Evolutionary conservation across 73 alveolate species (phyloP).

Genomic region (Tetrahymena thermophila): DNA sequence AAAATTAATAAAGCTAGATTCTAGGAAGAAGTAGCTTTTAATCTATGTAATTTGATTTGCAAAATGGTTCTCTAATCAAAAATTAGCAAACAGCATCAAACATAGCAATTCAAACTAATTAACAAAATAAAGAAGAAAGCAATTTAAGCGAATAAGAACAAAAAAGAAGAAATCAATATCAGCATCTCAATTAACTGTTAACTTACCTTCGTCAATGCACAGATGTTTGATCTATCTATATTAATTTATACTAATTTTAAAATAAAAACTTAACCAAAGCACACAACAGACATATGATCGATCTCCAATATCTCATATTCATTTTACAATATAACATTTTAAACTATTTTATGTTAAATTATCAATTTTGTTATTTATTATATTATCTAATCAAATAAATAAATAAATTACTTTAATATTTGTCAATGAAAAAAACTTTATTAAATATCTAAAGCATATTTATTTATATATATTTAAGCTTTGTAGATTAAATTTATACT

Average conservation of each 20-base stretch:
- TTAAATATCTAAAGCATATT: too few relatives aligned
- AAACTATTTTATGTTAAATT: neutral
- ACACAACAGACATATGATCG: too few relatives aligned
- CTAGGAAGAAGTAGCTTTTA: neutral
- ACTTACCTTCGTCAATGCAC: neutral
- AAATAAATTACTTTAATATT: too few relatives aligned
- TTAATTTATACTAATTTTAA: too few relatives aligned
- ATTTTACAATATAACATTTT: neutral
- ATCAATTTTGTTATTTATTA: neutral
- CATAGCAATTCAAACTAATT: neutral
- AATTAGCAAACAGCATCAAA: neutral
- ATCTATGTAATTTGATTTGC: neutral
- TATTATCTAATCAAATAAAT: too few relatives aligned
- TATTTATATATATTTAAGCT: too few relatives aligned
- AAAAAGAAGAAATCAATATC: neutral
- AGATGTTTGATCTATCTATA: neutral
- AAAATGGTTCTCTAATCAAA: neutral
- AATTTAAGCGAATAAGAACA: neutral
- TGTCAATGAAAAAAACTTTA: too few relatives aligned
- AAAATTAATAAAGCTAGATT: neutral
- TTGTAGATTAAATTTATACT: too few relatives aligned
- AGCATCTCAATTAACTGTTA: neutral
- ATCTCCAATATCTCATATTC: neutral
- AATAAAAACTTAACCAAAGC: too few relatives aligned
- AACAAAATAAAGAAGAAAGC: neutral